Conservation (phyloP, 2,329 filamentous ascomycete genomes). For the Pseudogymnoascus sp. region DNA sequence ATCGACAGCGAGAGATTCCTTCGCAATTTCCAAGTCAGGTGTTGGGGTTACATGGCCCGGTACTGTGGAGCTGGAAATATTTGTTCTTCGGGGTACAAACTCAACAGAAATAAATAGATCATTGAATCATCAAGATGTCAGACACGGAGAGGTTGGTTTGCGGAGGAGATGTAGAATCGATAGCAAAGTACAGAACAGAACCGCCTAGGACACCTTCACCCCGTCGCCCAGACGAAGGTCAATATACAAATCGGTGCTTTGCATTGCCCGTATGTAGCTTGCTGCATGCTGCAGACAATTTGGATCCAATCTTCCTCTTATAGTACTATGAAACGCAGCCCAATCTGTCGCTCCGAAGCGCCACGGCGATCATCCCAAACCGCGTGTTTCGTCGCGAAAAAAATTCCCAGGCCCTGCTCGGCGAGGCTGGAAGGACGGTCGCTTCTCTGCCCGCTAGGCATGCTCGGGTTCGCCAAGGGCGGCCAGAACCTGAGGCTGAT, state of each 20-base stretch:
- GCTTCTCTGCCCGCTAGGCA: background rate
- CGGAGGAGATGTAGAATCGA: background rate
- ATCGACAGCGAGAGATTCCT: background rate
- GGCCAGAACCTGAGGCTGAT: conserved; percentile 5
- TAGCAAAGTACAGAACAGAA: background rate
- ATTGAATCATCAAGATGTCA: background rate
- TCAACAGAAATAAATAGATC: background rate
- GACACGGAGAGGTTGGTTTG: background rate
- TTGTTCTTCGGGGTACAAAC: background rate
- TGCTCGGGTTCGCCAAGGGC: background rate
- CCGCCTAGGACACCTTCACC: background rate
- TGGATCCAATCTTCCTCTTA: background rate
- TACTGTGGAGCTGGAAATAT: background rate
- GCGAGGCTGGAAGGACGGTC: background rate
- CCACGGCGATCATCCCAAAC: background rate
- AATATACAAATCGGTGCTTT: background rate
- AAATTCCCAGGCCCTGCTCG: background rate
- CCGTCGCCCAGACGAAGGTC: background rate
- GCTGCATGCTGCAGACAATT: background rate
- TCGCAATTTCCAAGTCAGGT: background rate
- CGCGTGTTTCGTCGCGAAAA: background rate
- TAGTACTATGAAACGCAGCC: background rate
- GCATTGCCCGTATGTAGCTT: background rate
- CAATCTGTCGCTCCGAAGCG: background rate
- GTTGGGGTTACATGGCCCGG: background rate